Base-by-base conservation (phyloP, 2,329 filamentous ascomycete genomes). In the Parafenestella ontariensis region DNA sequence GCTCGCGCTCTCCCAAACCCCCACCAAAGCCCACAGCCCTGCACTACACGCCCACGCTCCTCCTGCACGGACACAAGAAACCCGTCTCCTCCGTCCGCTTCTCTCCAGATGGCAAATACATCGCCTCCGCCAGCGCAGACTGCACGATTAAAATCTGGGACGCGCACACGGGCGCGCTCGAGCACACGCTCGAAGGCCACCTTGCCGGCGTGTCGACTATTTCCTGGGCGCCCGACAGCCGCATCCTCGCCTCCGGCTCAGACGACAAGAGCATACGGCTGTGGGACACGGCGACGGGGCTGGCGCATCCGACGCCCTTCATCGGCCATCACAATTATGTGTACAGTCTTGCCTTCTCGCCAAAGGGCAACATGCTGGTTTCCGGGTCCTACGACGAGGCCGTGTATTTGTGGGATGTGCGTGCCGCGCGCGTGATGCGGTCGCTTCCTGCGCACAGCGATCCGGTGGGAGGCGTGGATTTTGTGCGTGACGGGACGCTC, bases 371-470 rank as follows among this genome's bases (percentile, higher is more conserved):
- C 71, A 96, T 98, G 72, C 85, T 99, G 29, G 95, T 93, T 15
- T 96, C 91, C 62, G 95, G 95, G 11, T 96, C 91, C 61, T 98
- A 97, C 77, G 95, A 99, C 65, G 95, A 99, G 79, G 95, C 95
- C 4, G 92, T 99, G 0, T 97, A 96, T 62, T 78, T 99, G 5
- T 99, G 95, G 95, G 95, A 99, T 75, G 91, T 98, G 13, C 85
- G 95, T 13, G 91, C 92, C 0, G 93, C 92, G 0, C 83, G 89
- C 20, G 82, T 95, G 29, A 96, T 99, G 92, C 86, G 92, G 49
- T 93, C 89, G 58, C 78, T 99, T 33, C 95, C 95, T 1, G 95
- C 95, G 2, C 95, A 99, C 70, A 96, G 92, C 24, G 95, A 99
- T 73, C 95, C 95, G 0, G 94, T 99, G 1, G 88, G 89, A 50